Evolutionary conservation across 1,284 basidiomycete species (phyloP), one percentile per base, ranked within the genome.

Genomic region (Ceratobasidium sp.): DNA sequence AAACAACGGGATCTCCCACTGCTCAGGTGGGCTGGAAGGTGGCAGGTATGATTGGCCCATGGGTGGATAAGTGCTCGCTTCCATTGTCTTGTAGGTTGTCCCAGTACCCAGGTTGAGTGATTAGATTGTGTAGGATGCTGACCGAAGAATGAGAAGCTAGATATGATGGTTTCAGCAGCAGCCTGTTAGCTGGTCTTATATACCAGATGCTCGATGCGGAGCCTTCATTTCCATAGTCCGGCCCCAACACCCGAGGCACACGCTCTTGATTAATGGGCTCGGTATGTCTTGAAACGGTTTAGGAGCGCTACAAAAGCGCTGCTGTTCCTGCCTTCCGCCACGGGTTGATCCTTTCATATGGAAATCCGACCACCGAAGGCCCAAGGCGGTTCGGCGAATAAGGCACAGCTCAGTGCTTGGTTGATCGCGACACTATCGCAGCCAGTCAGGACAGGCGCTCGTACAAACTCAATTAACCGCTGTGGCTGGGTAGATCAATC

Each of bases 171-270:
- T 33, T 61, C 26, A 28, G 33, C 33, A 15, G 57, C 6, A 28
- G 23, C 23, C 23, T 28, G 10, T 23, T 12, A 28, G 23, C 5
- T 15, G 26, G 13, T 1, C 33, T 33, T 61, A 61, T 61, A 61
- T 28, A 38, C 28, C 33, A 40, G 28, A 20, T 40, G 20, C 28
- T 6, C 23, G 13, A 57, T 10, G 13, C 28, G 20, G 12, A 17
- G 10, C 17, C 40, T 62, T 15, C 12, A 13, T 38, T 15, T 17
- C 28, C 15, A 40, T 28, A 26, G 33, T 15, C 59, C 59, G 59
- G 59, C 59, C 33, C 38, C n/a, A 17, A 33, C 38, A 28, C 59
- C 28, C 59, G 59, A 62, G 59, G 59, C 38, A 62, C 59, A 33
- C 40, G 38, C 40, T 10, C 26, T 33, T 40, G 15, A 7, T 20